phyloP scores from a whole-genome alignment of 139 green algal genomes.

The Micractinium sp. region DNA sequence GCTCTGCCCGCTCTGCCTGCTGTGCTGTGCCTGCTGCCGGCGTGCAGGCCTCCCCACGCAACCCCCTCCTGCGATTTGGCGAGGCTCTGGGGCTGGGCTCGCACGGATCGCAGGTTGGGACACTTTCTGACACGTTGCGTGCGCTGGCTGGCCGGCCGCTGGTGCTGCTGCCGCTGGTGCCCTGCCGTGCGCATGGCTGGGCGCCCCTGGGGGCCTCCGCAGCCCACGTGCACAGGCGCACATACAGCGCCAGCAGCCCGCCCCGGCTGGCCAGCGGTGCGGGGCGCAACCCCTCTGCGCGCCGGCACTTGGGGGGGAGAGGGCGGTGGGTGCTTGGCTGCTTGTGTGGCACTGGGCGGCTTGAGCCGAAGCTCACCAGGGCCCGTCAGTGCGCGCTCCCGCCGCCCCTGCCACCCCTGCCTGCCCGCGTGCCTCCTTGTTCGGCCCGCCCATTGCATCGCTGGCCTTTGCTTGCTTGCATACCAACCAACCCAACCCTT shows the following conservation, averaged over 20 bases:
- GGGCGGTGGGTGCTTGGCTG: background rate
- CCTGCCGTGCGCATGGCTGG: background rate
- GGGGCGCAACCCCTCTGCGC: background rate
- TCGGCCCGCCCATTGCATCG: too few relatives aligned
- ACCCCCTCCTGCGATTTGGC: slow-evolving; percentile 11
- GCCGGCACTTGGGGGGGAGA: background rate
- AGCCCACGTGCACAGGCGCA: background rate
- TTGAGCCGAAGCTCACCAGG: background rate
- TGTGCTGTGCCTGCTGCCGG: background rate
- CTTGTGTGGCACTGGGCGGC: background rate
- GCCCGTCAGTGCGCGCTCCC: too few relatives aligned
- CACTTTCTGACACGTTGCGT: background rate
- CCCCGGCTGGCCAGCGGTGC: background rate
- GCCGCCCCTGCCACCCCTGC: background rate
- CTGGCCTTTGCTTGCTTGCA: background rate
- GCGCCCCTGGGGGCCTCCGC: background rate
- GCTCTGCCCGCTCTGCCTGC: background rate
- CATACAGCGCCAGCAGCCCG: background rate
- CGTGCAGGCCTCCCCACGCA: slow-evolving; percentile 18
- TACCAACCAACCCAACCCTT: background rate
- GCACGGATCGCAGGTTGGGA: background rate
- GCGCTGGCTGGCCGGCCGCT: too few relatives aligned
- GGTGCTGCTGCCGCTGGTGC: background rate
- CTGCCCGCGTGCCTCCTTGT: background rate
- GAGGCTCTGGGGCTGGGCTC: slow-evolving; percentile 25